These are phyloP conservation scores for Solanum aculeatissimum DNA, from an alignment of 305 asterid genomes.

Conservation along the genomic window DNA sequence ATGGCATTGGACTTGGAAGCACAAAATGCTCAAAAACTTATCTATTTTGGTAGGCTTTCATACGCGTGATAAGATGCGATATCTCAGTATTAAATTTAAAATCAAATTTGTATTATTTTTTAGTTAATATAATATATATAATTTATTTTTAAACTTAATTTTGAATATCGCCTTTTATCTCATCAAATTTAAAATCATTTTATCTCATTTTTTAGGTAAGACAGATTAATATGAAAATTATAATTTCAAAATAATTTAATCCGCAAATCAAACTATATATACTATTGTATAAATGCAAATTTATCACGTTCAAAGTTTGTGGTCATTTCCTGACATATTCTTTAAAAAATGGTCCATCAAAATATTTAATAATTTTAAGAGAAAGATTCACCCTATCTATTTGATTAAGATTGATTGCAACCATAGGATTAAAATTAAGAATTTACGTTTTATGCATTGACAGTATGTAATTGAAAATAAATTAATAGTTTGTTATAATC, in stretches of 20 bases:
- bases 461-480: background rate
- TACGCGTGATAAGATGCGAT: background rate
- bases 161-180: rapidly evolving
- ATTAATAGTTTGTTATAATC: background rate
- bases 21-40: background rate
- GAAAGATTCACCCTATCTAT: background rate
- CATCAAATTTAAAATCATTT: background rate
- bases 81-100: background rate
- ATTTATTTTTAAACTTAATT: background rate
- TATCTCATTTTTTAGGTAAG: background rate
- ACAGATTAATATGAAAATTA: background rate
- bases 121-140: background rate
- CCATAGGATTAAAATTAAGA: background rate
- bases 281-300: background rate
- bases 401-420: background rate
- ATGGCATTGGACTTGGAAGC: background rate
- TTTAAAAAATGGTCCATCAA: background rate
- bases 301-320: background rate
- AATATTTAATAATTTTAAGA: background rate
- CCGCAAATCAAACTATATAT: background rate
- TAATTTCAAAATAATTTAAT: background rate
- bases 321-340: background rate
- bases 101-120: background rate
- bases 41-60: background rate
- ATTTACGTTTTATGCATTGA: background rate